Evolutionary conservation across 306 rosid species (phyloP).

Genomic region (Vigna angularis): DNA sequence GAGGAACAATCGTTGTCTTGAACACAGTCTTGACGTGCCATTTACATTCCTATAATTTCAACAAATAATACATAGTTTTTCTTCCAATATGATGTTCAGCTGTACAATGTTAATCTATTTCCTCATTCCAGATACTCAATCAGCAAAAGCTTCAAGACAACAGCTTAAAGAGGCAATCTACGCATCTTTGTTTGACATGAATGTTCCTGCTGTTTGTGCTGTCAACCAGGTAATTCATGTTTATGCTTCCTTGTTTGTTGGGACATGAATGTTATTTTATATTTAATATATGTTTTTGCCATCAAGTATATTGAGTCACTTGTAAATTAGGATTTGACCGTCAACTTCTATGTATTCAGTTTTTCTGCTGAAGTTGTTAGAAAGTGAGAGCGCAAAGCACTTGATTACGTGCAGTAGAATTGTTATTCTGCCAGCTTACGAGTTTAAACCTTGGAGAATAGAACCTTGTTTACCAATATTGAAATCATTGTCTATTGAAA

Average conservation of each 20-base stretch:
- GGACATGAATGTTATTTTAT: constrained; percentile 1
- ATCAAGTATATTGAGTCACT: not conserved
- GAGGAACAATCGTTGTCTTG: not conserved
- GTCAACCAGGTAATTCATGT: constrained; percentile 77
- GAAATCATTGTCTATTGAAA: constrained; percentile 14
- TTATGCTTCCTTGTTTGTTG: not conserved
- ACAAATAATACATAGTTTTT: not conserved
- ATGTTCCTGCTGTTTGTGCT: constrained; percentile 91
- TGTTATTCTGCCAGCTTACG: not conserved
- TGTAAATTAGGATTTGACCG: constrained; percentile 9
- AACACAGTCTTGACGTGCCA: not conserved
- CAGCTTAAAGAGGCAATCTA: constrained; percentile 88
- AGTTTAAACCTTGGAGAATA: constrained; percentile 8
- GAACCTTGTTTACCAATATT: constrained; percentile 2
- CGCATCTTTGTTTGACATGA: constrained; percentile 76
- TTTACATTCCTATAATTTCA: constrained; percentile 5
- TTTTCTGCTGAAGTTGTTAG: constrained; percentile 16
- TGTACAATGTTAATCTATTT: constrained; percentile 29
- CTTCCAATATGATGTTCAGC: constrained; percentile 4
- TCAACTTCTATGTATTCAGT: not conserved
- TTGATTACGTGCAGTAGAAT: constrained; percentile 4
- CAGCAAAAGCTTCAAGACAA: constrained; percentile 78
- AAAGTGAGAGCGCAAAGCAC: constrained; percentile 9
- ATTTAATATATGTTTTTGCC: not conserved
- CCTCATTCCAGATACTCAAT: constrained; percentile 73